Conservation (phyloP, 768 basidiomycete genomes). For the Kwoniella pini region DNA sequence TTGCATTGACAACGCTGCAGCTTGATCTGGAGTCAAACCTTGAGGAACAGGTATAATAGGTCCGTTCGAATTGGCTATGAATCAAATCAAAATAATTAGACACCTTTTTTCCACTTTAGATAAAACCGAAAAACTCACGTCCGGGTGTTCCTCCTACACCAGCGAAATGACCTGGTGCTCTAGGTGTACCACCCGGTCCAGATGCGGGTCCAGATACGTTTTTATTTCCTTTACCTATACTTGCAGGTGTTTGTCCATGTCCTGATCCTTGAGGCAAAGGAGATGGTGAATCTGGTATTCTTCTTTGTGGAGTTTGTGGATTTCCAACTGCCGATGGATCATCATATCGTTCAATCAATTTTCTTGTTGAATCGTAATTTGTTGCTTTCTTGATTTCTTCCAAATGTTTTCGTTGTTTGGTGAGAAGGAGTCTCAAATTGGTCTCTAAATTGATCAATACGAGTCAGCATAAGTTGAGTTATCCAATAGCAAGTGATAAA, state of each 20-base stretch:
- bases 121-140: conserved; percentile 22
- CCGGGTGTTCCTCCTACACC: conserved; percentile 48
- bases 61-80: conserved; percentile 1
- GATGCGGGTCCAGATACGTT: not conserved
- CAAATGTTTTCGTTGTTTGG: conserved; percentile 77
- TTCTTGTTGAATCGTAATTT: conserved; percentile 89
- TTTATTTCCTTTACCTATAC: not conserved
- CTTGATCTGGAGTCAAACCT: conserved; percentile 47
- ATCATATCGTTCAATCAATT: conserved; percentile 86
- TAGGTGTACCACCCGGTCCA: conserved; percentile 34
- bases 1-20: conserved; percentile 43
- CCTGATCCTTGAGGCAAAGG: conserved; percentile 10
- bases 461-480: too few relatives aligned
- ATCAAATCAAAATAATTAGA: not conserved
- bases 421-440: conserved; percentile 69
- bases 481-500: too few relatives aligned
- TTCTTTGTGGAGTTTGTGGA: conserved; percentile 21
- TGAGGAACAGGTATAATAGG: conserved; percentile 31
- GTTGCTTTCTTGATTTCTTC: conserved; percentile 98
- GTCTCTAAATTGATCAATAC: conserved; percentile 62
- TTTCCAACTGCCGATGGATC: conserved; percentile 53
- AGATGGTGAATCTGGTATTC: conserved; percentile 21
- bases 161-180: conserved; percentile 47
- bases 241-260: not conserved
- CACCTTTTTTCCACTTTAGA: not conserved